Percentiles rank a stretch among this genome's conserved stretches.
Conservation (phyloP, 2,329 filamentous ascomycete species). For the Paecilomyces formosus region DNA sequence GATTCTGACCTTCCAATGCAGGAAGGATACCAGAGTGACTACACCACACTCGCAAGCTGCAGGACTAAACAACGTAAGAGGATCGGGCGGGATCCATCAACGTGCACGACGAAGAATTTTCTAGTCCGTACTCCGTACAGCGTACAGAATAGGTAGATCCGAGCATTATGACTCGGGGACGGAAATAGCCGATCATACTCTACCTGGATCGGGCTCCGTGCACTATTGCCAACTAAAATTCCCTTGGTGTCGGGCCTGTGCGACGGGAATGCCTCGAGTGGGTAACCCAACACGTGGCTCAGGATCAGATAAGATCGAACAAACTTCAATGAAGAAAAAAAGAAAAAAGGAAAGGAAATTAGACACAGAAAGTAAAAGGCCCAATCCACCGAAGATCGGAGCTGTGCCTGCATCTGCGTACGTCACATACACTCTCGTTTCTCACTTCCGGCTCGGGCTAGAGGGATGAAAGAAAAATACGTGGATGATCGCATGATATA, state of each 20-base stretch:
- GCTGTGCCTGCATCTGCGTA: neutral
- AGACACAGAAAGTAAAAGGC: neutral
- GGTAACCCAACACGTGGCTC: neutral
- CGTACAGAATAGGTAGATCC: too few relatives aligned
- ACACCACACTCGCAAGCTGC: too few relatives aligned
- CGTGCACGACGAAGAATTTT: neutral
- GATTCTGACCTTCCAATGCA: neutral
- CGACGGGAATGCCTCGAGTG: neutral
- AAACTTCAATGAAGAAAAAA: neutral
- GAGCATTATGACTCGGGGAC: too few relatives aligned
- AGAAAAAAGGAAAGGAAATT: neutral
- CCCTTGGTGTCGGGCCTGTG: neutral
- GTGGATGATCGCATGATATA: neutral
- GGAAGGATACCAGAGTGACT: neutral
- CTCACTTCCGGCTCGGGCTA: neutral
- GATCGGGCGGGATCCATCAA: neutral
- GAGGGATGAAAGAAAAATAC: neutral
- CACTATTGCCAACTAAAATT: neutral
- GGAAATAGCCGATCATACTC: neutral
- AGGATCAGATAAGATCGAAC: neutral
- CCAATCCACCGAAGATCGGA: neutral
- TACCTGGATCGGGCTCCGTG: neutral
- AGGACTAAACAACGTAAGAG: neutral
- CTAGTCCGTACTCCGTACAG: too few relatives aligned
- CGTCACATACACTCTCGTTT: neutral